A percentile compares a stretch with the other conserved stretches of the same genome.
Evolutionary conservation across 2,329 filamentous ascomycete species (phyloP).

Genomic region (Grosmannia clavigera): DNA sequence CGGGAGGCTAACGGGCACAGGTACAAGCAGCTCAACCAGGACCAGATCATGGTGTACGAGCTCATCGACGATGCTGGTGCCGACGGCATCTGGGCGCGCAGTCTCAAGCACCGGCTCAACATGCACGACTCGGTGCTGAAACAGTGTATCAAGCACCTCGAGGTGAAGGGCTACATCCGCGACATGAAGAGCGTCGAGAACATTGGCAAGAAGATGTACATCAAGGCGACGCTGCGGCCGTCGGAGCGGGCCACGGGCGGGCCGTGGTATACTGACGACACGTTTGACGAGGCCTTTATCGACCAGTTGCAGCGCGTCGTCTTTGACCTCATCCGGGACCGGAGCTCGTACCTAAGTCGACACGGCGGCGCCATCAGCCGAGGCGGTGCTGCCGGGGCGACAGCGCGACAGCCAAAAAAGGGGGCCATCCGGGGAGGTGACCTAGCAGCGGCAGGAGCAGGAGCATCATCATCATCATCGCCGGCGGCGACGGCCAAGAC

Average conservation of each 20-base stretch:
- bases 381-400: slow-evolving; percentile 10
- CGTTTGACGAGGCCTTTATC: slow-evolving; percentile 82
- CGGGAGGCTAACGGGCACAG: neutral
- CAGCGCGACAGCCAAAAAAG: slow-evolving; percentile 25
- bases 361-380: slow-evolving; percentile 22
- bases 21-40: slow-evolving; percentile 54
- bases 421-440: slow-evolving; percentile 25
- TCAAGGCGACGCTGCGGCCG: slow-evolving; percentile 72
- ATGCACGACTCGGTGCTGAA: slow-evolving; percentile 76
- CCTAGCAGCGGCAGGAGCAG: neutral
- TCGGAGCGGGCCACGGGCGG: slow-evolving; percentile 87
- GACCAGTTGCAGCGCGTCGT: slow-evolving; percentile 61
- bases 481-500: neutral
- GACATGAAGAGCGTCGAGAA: slow-evolving; percentile 86
- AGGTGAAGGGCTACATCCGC: slow-evolving; percentile 70
- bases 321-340: slow-evolving; percentile 57
- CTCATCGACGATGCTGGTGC: slow-evolving; percentile 76
- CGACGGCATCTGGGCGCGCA: slow-evolving; percentile 84
- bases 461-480: neutral
- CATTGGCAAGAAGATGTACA: slow-evolving; percentile 90
- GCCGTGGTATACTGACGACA: slow-evolving; percentile 86
- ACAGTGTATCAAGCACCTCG: slow-evolving; percentile 71
- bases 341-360: slow-evolving; percentile 53
- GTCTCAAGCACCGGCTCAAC: slow-evolving; percentile 66
- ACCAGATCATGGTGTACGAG: slow-evolving; percentile 73